phyloP scores from a whole-genome alignment of 2,329 filamentous ascomycete species.

The Colletotrichum viniferum region DNA sequence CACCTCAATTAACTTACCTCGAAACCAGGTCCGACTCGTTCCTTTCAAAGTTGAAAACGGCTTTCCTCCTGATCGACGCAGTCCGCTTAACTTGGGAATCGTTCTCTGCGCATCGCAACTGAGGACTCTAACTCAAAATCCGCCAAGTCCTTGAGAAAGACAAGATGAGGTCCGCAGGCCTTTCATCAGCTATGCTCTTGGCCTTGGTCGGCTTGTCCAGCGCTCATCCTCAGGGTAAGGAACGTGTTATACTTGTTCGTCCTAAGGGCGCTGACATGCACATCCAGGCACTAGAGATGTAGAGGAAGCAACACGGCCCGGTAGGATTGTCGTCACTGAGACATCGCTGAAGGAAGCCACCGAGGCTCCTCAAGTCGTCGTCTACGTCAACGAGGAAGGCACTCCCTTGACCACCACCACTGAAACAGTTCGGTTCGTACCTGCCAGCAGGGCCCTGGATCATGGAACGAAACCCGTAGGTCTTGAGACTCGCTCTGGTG shows the following conservation, averaged over 20 bases:
- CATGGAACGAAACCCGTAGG: neutral
- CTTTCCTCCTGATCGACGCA: neutral
- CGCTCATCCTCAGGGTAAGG: slow-evolving; percentile 11
- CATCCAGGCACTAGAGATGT: slow-evolving; percentile 10
- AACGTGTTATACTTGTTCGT: neutral
- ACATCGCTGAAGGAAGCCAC: slow-evolving; percentile 41
- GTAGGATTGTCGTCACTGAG: slow-evolving; percentile 38
- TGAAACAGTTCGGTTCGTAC: slow-evolving; percentile 36
- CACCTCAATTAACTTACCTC: slow-evolving; percentile 15
- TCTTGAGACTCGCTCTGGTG: slow-evolving; percentile 1
- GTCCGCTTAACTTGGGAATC: neutral
- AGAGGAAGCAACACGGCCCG: neutral
- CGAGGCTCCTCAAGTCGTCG: slow-evolving; percentile 52
- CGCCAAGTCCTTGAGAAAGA: neutral
- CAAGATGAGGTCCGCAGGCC: slow-evolving; percentile 1
- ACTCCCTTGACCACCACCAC: slow-evolving; percentile 51
- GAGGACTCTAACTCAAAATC: neutral
- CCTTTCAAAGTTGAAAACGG: neutral
- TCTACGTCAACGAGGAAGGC: slow-evolving; percentile 65
- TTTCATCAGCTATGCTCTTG: neutral
- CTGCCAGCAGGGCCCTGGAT: slow-evolving; percentile 11
- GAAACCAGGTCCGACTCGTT: neutral
- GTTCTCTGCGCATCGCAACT: neutral
- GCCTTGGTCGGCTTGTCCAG: neutral
- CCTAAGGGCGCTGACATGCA: neutral